Percentiles rank a stretch among this genome's conserved stretches.
phyloP scores from a whole-genome alignment of 352 stramenopile species.

The Phytopythium cucurbitacearum region DNA sequence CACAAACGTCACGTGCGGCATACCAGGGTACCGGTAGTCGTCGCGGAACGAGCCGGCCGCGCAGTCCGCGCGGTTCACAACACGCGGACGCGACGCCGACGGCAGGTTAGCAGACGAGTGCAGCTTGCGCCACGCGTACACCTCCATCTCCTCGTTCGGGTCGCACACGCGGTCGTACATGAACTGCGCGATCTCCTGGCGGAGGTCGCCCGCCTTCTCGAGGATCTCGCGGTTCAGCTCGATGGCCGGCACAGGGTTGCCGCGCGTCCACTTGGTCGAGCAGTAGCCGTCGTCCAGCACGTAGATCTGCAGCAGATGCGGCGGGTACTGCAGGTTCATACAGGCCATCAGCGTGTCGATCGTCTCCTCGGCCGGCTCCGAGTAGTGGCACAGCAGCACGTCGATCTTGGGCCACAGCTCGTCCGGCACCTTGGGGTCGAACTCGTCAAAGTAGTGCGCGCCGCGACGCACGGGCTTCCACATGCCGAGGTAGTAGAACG shows the following conservation, averaged over 20 bases:
- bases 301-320: constrained; percentile 83
- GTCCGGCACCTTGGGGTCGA: constrained; percentile 75
- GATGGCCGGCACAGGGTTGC: constrained; percentile 58
- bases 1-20: constrained; percentile 75
- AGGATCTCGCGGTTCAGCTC: constrained; percentile 77
- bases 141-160: constrained; percentile 82
- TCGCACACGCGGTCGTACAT: constrained; percentile 88
- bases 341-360: constrained; percentile 85
- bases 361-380: constrained; percentile 78
- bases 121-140: constrained; percentile 84
- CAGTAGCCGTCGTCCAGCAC: constrained; percentile 86
- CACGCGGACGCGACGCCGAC: constrained; percentile 56
- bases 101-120: constrained; percentile 82
- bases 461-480: constrained; percentile 86
- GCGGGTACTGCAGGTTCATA: constrained; percentile 87
- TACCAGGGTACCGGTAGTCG: constrained; percentile 78
- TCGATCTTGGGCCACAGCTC: constrained; percentile 85
- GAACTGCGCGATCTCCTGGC: constrained; percentile 84
- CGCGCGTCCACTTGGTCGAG: constrained; percentile 75
- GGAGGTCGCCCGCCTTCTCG: constrained; percentile 73
- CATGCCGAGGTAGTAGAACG: constrained; percentile 87
- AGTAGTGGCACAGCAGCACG: constrained; percentile 78
- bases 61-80: constrained; percentile 74
- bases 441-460: constrained; percentile 86
- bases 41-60: constrained; percentile 80